Base-by-base conservation (phyloP, 495 filamentous ascomycete species). In the Aspergillus bridgeri region DNA sequence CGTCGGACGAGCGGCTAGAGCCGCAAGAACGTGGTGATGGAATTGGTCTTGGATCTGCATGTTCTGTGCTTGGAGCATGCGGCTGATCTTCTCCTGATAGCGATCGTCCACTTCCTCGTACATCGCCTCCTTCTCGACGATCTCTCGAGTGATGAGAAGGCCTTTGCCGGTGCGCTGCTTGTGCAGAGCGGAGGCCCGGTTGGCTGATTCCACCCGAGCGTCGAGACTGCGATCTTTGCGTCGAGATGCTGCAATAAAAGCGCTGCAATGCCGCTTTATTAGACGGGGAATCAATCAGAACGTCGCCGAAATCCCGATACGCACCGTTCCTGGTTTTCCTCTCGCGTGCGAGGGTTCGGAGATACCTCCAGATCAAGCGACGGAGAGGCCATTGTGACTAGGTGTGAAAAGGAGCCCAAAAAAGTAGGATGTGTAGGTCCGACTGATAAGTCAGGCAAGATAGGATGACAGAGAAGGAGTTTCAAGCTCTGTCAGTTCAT, bases 201-300 rank as follows among this genome's bases (percentile, higher is more conserved):
- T 84, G 18, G 93, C 93, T 9, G 94, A 97, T 64, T 96, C 89
- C 19, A 96, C 75, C 9, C 93, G 85, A 23, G 93, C 92, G 72
- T 97, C 94, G 20, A 96, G 73, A 67, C 88, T 92, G 46, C 93
- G 86, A 65, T 97, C 93, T 64, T 89, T 88, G 50, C 93, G 81
- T 59, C 93, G 79, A n/a, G 93, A 98, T 3, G 93, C 93, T 9
- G 94, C 93, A 63, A 97, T 94, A 65, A 96, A 98, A 42, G 93
- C 93, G 61, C 92, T 89, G 62, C 33, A 47, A 18, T 27, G 45
- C 56, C 4, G 17, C 20, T 43, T 18, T 13, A 45, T 54, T 54
- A 56, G 43, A 44, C 33, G 3, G 24, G 45, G 19, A n/a, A 43
- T 55, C 27, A 57, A 57, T 17, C 15, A 44, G 24, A 25, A 45